phyloP scores from a whole-genome alignment of 192 early-diverging fungal species.

The Coemansia aciculifera region DNA sequence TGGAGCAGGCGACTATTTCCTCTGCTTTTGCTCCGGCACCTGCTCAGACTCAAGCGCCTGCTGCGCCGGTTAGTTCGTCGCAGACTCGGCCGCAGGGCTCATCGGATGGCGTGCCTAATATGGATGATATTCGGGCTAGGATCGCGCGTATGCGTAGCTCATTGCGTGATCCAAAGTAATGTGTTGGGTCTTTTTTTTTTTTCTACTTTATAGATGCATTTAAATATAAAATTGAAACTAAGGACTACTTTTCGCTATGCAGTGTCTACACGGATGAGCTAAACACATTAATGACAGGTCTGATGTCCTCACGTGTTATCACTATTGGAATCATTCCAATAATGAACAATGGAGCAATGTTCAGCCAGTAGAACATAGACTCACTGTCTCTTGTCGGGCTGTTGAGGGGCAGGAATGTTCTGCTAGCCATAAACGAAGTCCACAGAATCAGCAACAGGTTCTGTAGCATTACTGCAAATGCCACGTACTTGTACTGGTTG shows the following conservation, averaged over 20 bases:
- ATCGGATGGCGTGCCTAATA: conserved; percentile 11
- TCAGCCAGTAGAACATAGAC: conserved; percentile 19
- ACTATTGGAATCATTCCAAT: background rate
- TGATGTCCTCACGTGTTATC: background rate
- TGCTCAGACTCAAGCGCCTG: background rate
- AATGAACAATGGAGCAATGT: background rate
- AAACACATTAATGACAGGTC: too few species aligned
- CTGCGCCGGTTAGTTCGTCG: background rate
- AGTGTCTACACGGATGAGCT: too few species aligned
- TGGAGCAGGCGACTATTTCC: conserved; percentile 9
- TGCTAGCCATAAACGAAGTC: conserved; percentile 18
- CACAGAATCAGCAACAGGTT: conserved; percentile 17
- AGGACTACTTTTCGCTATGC: background rate
- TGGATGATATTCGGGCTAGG: conserved; percentile 29
- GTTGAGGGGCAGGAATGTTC: conserved; percentile 22
- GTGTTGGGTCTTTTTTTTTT: background rate
- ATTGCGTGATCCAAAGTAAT: conserved; percentile 22
- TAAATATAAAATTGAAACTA: background rate
- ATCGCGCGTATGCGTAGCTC: conserved; percentile 38
- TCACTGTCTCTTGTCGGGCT: conserved; percentile 22
- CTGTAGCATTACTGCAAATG: background rate
- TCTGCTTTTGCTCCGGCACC: background rate
- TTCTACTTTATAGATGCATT: background rate
- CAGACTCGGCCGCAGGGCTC: background rate
- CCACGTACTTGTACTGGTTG: too few species aligned